A percentile compares a stretch with the other conserved stretches of the same genome.
Conservation (phyloP, 2,329 filamentous ascomycete genomes). For the Endoconidiophora laricicola region DNA sequence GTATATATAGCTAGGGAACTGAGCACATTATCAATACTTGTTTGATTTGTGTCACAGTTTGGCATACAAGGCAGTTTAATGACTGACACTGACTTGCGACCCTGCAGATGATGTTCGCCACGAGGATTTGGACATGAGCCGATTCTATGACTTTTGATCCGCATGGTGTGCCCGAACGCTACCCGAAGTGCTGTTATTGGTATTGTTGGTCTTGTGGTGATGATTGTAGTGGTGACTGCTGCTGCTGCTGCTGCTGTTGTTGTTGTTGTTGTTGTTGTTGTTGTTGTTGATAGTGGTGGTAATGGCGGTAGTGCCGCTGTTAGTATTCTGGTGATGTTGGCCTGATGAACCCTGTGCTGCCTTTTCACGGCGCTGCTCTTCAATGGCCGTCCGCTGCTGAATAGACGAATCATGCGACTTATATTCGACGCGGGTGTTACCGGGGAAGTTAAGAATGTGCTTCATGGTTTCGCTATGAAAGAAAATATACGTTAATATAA, state of each 20-base stretch:
- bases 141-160: conserved; percentile 8
- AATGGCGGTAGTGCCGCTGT: not conserved
- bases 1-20: too few species aligned
- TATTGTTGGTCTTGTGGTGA: conserved; percentile 1
- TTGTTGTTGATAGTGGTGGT: conserved; percentile 1
- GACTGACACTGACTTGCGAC: not conserved
- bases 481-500: not conserved
- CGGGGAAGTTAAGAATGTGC: conserved; percentile 67
- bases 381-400: conserved; percentile 74
- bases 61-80: too few species aligned
- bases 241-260: not conserved
- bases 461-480: conserved; percentile 72
- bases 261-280: not conserved
- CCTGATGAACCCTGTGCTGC: conserved; percentile 27
- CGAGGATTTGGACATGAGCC: not conserved
- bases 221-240: not conserved
- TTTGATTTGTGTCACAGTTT: too few species aligned
- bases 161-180: conserved; percentile 7
- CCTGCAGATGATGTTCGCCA: not conserved
- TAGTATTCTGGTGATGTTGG: conserved; percentile 21
- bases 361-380: conserved; percentile 84
- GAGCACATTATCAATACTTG: too few species aligned
- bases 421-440: conserved; percentile 83
- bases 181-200: not conserved
- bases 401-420: conserved; percentile 96